These are phyloP conservation scores for Leptomonas pyrrhocoris DNA, from an alignment of 208 protist species.

Conservation along the genomic window DNA sequence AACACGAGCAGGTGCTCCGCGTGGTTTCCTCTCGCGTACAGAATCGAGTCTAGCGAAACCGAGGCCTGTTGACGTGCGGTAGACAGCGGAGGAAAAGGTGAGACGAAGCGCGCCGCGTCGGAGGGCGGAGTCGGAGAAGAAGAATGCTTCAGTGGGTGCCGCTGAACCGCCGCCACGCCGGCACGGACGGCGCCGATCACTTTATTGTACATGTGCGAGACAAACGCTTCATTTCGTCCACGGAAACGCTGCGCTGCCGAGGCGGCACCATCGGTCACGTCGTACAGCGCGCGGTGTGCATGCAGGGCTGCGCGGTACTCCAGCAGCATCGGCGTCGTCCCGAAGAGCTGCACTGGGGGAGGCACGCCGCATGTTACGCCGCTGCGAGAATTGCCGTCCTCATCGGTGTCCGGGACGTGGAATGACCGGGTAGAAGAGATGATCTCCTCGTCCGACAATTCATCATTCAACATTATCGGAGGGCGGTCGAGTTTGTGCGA, in stretches of 20 bases:
- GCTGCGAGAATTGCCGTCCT: background rate
- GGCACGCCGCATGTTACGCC: background rate
- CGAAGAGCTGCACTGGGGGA: conserved; percentile 32
- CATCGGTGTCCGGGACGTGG: background rate
- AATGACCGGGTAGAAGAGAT: conserved; percentile 9
- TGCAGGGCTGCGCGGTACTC: conserved; percentile 34
- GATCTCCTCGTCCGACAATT: conserved; percentile 1
- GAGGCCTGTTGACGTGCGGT: background rate
- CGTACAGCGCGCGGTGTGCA: conserved; percentile 27
- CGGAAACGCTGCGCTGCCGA: conserved; percentile 35
- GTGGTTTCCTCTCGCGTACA: conserved; percentile 48
- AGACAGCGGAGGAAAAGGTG: background rate
- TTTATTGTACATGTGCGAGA: conserved; percentile 26
- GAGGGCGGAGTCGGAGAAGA: background rate
- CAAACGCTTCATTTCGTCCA: conserved; percentile 22
- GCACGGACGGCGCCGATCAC: conserved; percentile 26
- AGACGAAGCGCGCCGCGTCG: conserved; percentile 1
- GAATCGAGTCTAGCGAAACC: conserved; percentile 24
- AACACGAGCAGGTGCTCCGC: conserved; percentile 73
- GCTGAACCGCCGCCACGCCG: conserved; percentile 29
- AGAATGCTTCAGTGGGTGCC: conserved; percentile 11
- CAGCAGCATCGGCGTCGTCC: conserved; percentile 17
- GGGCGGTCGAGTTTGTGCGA: background rate
- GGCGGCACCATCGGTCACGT: conserved; percentile 22
- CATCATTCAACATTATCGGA: background rate